Conservation (phyloP, 768 basidiomycete species). For the Pisolithus albus region DNA sequence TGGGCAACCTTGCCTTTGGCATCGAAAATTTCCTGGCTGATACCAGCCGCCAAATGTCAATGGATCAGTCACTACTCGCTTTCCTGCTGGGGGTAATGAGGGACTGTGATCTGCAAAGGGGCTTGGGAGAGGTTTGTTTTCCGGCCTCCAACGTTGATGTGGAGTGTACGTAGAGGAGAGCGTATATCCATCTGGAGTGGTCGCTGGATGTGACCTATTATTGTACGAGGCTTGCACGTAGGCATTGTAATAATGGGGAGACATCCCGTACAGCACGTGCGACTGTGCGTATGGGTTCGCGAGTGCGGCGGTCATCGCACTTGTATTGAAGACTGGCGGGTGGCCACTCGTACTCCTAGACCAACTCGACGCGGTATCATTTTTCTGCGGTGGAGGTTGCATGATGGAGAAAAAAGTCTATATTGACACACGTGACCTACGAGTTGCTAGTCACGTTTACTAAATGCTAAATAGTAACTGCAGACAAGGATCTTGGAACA, state of each 20-base stretch:
- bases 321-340: conserved; percentile 17
- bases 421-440: conserved; percentile 15
- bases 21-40: conserved; percentile 53
- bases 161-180: conserved; percentile 34
- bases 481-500: conserved; percentile 5
- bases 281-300: conserved; percentile 25
- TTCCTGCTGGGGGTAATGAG: conserved; percentile 1
- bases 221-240: conserved; percentile 33
- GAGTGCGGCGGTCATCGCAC: conserved; percentile 19
- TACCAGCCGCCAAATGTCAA: conserved; percentile 43
- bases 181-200: conserved; percentile 31
- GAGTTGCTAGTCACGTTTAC: neutral
- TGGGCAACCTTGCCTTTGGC: conserved; percentile 55
- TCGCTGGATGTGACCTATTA: conserved; percentile 11
- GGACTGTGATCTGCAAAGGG: conserved; percentile 2
- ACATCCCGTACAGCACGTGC: conserved; percentile 26
- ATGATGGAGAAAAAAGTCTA: neutral
- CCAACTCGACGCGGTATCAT: no score
- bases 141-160: neutral
- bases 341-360: neutral
- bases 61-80: conserved; percentile 11
- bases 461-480: neutral
- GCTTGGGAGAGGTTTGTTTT: neutral
- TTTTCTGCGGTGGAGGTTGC: neutral
- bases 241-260: conserved; percentile 52